Conservation (phyloP, 768 basidiomycete species). For the Hygrophorus russula region DNA sequence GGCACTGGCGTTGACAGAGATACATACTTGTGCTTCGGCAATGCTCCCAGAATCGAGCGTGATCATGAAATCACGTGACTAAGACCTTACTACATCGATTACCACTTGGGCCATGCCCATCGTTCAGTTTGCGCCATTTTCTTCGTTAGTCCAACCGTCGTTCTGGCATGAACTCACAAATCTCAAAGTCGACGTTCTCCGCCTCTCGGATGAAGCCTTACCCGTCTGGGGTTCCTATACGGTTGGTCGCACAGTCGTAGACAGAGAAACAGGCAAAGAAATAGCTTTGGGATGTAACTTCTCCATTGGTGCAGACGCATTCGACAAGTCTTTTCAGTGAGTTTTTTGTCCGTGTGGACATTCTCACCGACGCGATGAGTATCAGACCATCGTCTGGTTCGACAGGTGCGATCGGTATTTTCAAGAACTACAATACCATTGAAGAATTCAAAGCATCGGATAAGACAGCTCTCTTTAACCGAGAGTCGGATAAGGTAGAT, state of each 20-base stretch:
- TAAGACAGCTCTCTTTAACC: slow-evolving; percentile 80
- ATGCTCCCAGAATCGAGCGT: too few relatives aligned
- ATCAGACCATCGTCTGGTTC: slow-evolving; percentile 36
- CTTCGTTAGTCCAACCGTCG: slow-evolving; percentile 48
- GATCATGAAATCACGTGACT: too few relatives aligned
- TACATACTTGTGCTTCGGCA: too few relatives aligned
- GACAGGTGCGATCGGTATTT: slow-evolving; percentile 44
- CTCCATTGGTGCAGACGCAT: slow-evolving; percentile 53
- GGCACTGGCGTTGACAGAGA: too few relatives aligned
- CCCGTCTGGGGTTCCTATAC: slow-evolving; percentile 58
- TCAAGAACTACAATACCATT: slow-evolving; percentile 96
- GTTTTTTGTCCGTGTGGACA: slow-evolving; percentile 9
- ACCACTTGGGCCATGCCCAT: too few relatives aligned
- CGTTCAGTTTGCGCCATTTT: too few relatives aligned
- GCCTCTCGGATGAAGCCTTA: slow-evolving; percentile 64
- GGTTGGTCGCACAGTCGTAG: slow-evolving; percentile 58
- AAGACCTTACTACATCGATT: too few relatives aligned
- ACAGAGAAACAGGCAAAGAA: slow-evolving; percentile 65
- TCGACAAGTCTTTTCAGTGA: slow-evolving; percentile 38
- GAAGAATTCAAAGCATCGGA: slow-evolving; percentile 89
- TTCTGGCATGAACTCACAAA: slow-evolving; percentile 90
- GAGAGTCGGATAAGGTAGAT: slow-evolving; percentile 53
- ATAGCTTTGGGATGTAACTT: slow-evolving; percentile 65
- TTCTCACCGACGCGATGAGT: background rate
- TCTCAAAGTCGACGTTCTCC: slow-evolving; percentile 85